Conservation (phyloP, 441 rosid genomes). For the Pelargonium fulgidum region DNA sequence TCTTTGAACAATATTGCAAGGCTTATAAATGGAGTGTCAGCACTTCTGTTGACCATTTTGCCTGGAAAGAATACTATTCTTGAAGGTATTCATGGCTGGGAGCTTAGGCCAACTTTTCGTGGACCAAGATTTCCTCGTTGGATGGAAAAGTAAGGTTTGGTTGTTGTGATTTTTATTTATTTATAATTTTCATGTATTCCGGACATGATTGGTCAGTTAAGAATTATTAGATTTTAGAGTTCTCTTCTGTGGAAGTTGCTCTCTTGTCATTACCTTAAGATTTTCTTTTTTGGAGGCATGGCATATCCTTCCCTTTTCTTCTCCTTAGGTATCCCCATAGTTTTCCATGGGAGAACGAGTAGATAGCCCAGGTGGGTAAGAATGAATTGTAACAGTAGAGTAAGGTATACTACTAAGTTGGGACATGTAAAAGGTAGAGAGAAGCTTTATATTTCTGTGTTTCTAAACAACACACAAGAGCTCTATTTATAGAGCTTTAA, state of each 20-base stretch:
- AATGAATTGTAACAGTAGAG: no score
- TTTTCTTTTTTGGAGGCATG: no score
- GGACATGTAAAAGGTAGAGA: no score
- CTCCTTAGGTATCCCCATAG: no score
- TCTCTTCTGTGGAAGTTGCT: neutral
- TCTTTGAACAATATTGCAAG: conserved; percentile 72
- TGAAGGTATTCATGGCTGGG: conserved; percentile 94
- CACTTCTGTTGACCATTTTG: conserved; percentile 63
- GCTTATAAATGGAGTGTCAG: conserved; percentile 74
- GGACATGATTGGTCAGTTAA: neutral
- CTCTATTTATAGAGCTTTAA: no score
- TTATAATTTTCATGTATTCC: neutral
- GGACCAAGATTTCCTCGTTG: conserved; percentile 88
- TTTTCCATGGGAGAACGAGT: no score
- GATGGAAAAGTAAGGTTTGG: conserved; percentile 71
- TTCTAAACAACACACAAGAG: no score
- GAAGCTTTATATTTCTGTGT: no score
- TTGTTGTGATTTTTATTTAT: neutral
- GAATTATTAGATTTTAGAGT: neutral
- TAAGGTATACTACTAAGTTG: no score
- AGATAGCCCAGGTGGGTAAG: no score
- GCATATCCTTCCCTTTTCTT: no score
- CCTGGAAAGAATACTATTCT: conserved; percentile 70
- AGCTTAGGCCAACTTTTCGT: conserved; percentile 80
- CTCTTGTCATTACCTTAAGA: neutral